Conservation (phyloP, 352 stramenopile species). For the Aphanomyces invadans region DNA sequence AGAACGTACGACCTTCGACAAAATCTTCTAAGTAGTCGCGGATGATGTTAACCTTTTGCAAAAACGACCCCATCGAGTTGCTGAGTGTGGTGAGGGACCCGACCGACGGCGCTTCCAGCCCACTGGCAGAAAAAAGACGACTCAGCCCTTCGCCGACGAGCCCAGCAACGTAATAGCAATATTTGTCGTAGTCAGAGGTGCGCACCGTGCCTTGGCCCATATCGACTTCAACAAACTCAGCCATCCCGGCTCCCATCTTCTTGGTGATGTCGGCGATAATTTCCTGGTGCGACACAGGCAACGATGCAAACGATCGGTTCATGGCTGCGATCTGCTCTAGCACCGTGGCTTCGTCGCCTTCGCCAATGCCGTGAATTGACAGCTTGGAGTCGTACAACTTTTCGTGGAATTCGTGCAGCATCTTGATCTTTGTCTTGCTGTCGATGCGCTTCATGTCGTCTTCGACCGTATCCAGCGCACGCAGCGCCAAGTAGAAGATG, state of each 20-base stretch:
- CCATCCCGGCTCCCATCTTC: slow-evolving; percentile 87
- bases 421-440: slow-evolving; percentile 26
- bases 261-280: slow-evolving; percentile 86
- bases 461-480: slow-evolving; percentile 88
- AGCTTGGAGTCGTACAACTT: slow-evolving; percentile 14
- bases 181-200: slow-evolving; percentile 81
- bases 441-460: slow-evolving; percentile 87
- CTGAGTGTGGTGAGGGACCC: slow-evolving; percentile 38
- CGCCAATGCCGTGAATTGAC: slow-evolving; percentile 20
- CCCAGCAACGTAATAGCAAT: slow-evolving; percentile 90
- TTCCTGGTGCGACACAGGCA: slow-evolving; percentile 28
- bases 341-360: slow-evolving; percentile 24
- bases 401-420: slow-evolving; percentile 22
- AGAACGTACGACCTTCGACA: slow-evolving; percentile 87
- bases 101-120: slow-evolving; percentile 55
- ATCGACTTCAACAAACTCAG: slow-evolving; percentile 86
- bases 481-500: slow-evolving; percentile 89
- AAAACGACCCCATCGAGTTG: slow-evolving; percentile 88
- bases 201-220: slow-evolving; percentile 81
- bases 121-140: slow-evolving; percentile 58
- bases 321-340: slow-evolving; percentile 25
- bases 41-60: slow-evolving; percentile 95
- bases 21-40: slow-evolving; percentile 92
- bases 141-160: slow-evolving; percentile 87
- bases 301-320: slow-evolving; percentile 19